Evolutionary conservation across 352 stramenopile species (phyloP).

Genomic region (Phytophthora pistaciae): DNA sequence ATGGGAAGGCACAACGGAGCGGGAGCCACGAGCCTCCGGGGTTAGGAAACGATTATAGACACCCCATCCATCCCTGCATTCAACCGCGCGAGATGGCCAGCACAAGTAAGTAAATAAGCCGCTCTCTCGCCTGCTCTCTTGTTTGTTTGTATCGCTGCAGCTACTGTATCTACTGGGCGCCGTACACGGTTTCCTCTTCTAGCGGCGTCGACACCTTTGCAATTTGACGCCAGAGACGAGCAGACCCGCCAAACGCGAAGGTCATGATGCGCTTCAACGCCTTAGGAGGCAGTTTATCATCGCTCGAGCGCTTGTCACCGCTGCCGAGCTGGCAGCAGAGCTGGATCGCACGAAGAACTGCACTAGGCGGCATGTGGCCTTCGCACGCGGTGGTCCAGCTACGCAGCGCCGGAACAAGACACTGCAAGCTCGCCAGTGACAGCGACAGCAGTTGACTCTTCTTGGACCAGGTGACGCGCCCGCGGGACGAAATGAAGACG

Average conservation of each 20-base stretch:
- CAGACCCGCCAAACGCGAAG: slow-evolving; percentile 70
- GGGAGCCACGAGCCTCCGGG: slow-evolving; percentile 2
- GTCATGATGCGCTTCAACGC: slow-evolving; percentile 63
- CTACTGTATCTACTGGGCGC: slow-evolving; percentile 16
- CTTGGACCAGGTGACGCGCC: slow-evolving; percentile 57
- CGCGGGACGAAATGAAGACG: slow-evolving; percentile 62
- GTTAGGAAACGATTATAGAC: slow-evolving; percentile 29
- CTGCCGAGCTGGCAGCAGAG: slow-evolving; percentile 62
- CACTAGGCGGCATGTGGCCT: slow-evolving; percentile 43
- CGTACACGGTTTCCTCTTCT: slow-evolving; percentile 59
- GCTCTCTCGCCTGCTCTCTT: slow-evolving; percentile 30
- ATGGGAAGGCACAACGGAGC: slow-evolving; percentile 7
- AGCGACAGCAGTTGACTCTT: slow-evolving; percentile 79
- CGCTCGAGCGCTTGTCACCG: slow-evolving; percentile 27
- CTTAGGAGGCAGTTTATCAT: slow-evolving; percentile 33
- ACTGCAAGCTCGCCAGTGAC: slow-evolving; percentile 68
- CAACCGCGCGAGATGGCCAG: slow-evolving; percentile 16
- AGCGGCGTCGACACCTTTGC: slow-evolving; percentile 48
- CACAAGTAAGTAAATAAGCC: slow-evolving; percentile 45
- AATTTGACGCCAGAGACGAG: slow-evolving; percentile 78
- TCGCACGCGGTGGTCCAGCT: slow-evolving; percentile 54
- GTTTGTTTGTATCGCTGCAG: slow-evolving; percentile 15
- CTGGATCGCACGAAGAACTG: slow-evolving; percentile 56
- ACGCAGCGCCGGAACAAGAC: slow-evolving; percentile 56
- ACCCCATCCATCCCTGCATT: neutral